phyloP scores from a whole-genome alignment of 805 yeast genomes.

The Phaffomyces opuntiae region DNA sequence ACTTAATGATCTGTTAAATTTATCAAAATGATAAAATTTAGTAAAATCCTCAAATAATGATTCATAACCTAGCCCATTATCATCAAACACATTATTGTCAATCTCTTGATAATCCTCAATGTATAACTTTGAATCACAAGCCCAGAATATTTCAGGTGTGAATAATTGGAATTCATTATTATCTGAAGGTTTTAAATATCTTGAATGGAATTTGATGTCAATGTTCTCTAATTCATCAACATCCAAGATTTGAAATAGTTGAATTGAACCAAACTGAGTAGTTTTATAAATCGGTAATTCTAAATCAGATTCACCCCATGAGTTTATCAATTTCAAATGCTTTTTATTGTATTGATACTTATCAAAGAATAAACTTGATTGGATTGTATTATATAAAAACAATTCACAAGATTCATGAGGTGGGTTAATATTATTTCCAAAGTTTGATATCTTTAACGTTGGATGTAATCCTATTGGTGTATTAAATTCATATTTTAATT shows the following conservation, averaged over 20 bases:
- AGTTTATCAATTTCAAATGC: slow-evolving; percentile 26
- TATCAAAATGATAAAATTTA: slow-evolving; percentile 29
- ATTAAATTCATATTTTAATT: slow-evolving; percentile 10
- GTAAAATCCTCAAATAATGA: slow-evolving; percentile 40
- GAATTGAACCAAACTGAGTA: slow-evolving; percentile 39
- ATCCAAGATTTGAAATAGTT: slow-evolving; percentile 28
- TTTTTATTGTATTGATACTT: slow-evolving; percentile 40
- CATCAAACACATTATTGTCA: slow-evolving; percentile 31
- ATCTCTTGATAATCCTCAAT: slow-evolving; percentile 21
- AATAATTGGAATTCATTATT: slow-evolving; percentile 17
- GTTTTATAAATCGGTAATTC: slow-evolving; percentile 49
- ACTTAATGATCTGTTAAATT: slow-evolving; percentile 5
- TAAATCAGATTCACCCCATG: slow-evolving; percentile 51
- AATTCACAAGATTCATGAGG: slow-evolving; percentile 32
- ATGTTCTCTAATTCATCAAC: slow-evolving; percentile 14
- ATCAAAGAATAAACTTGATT: slow-evolving; percentile 45
- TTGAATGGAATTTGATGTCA: slow-evolving; percentile 41
- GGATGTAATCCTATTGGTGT: slow-evolving; percentile 35
- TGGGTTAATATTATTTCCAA: slow-evolving; percentile 8
- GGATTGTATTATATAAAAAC: slow-evolving; percentile 36
- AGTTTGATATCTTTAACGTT: slow-evolving; percentile 14
- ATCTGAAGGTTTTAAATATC: slow-evolving; percentile 38
- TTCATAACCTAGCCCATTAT: slow-evolving; percentile 36
- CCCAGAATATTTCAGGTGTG: slow-evolving; percentile 42
- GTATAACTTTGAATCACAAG: slow-evolving; percentile 33